Conservation (phyloP, 805 yeast genomes). For the Ogataea henricii region DNA sequence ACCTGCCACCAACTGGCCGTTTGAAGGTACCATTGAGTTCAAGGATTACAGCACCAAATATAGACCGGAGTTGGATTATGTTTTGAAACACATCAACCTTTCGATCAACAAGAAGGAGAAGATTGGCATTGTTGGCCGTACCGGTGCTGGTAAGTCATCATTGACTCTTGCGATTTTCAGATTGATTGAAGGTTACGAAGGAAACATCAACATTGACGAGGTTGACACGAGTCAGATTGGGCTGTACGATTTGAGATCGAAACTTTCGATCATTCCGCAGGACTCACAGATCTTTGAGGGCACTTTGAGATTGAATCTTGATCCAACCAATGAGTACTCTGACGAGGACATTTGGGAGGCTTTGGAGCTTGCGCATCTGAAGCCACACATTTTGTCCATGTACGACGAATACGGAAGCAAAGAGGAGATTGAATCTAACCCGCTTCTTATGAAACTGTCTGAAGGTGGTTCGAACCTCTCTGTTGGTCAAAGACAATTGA, state of each 20-base stretch:
- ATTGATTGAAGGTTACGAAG: slow-evolving; percentile 72
- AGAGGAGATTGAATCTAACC: slow-evolving; percentile 36
- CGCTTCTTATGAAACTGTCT: slow-evolving; percentile 28
- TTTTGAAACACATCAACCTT: slow-evolving; percentile 66
- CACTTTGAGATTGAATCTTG: slow-evolving; percentile 79
- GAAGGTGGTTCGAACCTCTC: slow-evolving; percentile 67
- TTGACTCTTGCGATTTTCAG: slow-evolving; percentile 82
- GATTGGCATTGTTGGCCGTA: slow-evolving; percentile 93
- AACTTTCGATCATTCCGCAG: slow-evolving; percentile 86
- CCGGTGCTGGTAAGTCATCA: slow-evolving; percentile 95
- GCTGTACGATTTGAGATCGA: slow-evolving; percentile 71
- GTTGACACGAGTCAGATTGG: slow-evolving; percentile 70
- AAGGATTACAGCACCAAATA: slow-evolving; percentile 80
- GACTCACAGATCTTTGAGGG: slow-evolving; percentile 94
- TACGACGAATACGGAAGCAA: slow-evolving; percentile 47
- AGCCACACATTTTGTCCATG: slow-evolving; percentile 59
- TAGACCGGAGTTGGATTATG: slow-evolving; percentile 78
- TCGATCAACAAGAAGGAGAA: slow-evolving; percentile 75
- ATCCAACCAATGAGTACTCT: slow-evolving; percentile 67
- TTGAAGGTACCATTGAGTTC: slow-evolving; percentile 64
- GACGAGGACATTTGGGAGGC: slow-evolving; percentile 87
- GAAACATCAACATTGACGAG: slow-evolving; percentile 68
- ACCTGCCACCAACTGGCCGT: slow-evolving; percentile 78
- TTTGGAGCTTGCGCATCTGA: slow-evolving; percentile 75
- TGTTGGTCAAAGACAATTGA: slow-evolving; percentile 83